Base-by-base conservation (phyloP, 257 asterid genomes). In the Prunella vulgaris region DNA sequence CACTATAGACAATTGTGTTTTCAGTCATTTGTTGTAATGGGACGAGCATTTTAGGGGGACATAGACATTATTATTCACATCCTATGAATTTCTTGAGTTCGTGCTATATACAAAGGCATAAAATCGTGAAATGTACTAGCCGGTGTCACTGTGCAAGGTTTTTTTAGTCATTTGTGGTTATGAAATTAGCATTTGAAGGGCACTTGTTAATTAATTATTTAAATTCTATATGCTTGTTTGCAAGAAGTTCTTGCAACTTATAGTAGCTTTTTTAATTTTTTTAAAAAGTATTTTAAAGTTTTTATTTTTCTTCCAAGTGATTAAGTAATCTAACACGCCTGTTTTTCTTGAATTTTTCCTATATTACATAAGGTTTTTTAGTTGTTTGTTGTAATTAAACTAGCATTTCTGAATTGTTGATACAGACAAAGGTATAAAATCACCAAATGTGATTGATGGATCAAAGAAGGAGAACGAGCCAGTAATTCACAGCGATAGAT, bases 401-500 rank as follows among this genome's bases (percentile, higher is more conserved):
- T 7, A 44, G 52, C 52, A 44, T 44, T 52, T 15, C 14, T 66
- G 17, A 42, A 12, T 15, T 56, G 46, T 44, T 71, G 54, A 32
- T 64, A 73, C 66, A 76, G 85, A 71, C 30, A 77, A 76, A 61
- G 81, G 64, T 51, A 80, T 38, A 52, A 79, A 81, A 76, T 54
- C 82, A 9, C 73, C 81, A 5, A 69, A 79, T 61, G 53, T 74
- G 60, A 44, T 42, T 4, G 83, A 79, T 51, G 77, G 76, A 60
- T 80, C 77, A 18, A 81, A 78, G 79, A 79, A 79, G 44, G 90
- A 73, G 57, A 64, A 24, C 1, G 77, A 68, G 69, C 37, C 80
- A 2, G 48, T 27, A 30, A 30, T 71, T 61, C 82, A 76, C 18
- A 32, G 62, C 7, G 82, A 75, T 10, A 80, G 76, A 27, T 70